phyloP scores from a whole-genome alignment of 257 asterid genomes.

The Fraxinus excelsior region DNA sequence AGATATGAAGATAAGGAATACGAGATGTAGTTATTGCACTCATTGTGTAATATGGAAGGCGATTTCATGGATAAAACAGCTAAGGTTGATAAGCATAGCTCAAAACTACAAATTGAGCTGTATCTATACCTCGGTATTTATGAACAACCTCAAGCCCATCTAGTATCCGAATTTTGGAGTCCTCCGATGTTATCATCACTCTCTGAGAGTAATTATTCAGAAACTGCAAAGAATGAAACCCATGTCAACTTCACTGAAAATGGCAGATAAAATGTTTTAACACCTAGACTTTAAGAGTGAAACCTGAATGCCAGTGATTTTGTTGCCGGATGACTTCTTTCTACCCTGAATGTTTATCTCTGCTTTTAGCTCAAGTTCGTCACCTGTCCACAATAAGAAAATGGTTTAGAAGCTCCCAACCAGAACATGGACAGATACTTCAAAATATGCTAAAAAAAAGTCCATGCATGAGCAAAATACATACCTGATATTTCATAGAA shows the following conservation, averaged over 20 bases:
- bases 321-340: slow-evolving; percentile 61
- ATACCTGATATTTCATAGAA: slow-evolving; percentile 64
- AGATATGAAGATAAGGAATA: not conserved
- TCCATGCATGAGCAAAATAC: not conserved
- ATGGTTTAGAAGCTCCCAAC: slow-evolving; percentile 15
- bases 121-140: slow-evolving; percentile 68
- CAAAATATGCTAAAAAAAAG: not conserved
- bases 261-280: not conserved
- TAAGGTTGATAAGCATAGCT: not conserved
- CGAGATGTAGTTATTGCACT: not conserved
- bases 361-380: slow-evolving; percentile 44
- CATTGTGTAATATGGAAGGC: not conserved
- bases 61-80: not conserved
- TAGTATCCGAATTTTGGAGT: slow-evolving; percentile 76
- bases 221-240: slow-evolving; percentile 45
- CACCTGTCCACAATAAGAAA: slow-evolving; percentile 33
- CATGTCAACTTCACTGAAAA: slow-evolving; percentile 20
- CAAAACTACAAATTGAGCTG: not conserved
- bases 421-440: not conserved
- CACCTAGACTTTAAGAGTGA: not conserved
- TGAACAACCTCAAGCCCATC: slow-evolving; percentile 73
- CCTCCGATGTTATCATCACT: slow-evolving; percentile 81
- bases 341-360: slow-evolving; percentile 54
- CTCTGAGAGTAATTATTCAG: slow-evolving; percentile 44
- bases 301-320: slow-evolving; percentile 94